Conservation (phyloP, 2,329 filamentous ascomycete genomes). For the Fusarium sublunatum region DNA sequence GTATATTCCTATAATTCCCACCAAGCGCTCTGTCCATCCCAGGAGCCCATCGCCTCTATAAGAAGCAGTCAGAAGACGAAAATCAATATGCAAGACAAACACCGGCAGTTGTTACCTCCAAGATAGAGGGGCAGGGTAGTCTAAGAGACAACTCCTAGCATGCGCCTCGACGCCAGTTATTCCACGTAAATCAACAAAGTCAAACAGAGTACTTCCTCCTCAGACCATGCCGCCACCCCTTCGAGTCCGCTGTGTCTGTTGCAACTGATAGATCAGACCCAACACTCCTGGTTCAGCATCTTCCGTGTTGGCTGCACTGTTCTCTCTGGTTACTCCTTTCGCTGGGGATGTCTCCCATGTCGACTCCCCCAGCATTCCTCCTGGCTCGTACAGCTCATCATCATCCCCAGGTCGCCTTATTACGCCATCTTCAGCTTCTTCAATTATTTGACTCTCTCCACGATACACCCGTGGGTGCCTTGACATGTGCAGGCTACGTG, state of each 20-base stretch:
- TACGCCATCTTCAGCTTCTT: conserved; percentile 62
- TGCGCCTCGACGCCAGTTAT: conserved; percentile 18
- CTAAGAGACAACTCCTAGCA: conserved; percentile 8
- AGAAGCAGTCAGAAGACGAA: conserved; percentile 9
- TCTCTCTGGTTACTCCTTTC: conserved; percentile 63
- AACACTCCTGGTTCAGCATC: conserved; percentile 66
- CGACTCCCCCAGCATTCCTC: conserved; percentile 66
- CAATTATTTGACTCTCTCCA: conserved; percentile 63
- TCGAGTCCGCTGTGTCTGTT: conserved; percentile 66
- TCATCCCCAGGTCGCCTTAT: conserved; percentile 62
- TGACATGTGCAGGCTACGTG: conserved; percentile 59
- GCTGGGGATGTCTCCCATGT: conserved; percentile 69
- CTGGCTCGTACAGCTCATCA: conserved; percentile 63
- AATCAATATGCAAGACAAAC: conserved; percentile 12
- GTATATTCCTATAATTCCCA: neutral
- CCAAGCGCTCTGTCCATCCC: neutral
- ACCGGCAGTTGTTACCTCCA: conserved; percentile 1
- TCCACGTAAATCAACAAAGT: neutral
- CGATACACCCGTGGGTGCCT: conserved; percentile 60
- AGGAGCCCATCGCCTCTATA: neutral
- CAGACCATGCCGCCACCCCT: conserved; percentile 55
- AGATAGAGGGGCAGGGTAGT: neutral
- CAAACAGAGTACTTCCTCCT: conserved; percentile 19
- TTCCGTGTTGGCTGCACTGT: conserved; percentile 59
- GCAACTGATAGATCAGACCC: conserved; percentile 68